A percentile compares a stretch with the other conserved stretches of the same genome.
phyloP scores from a whole-genome alignment of 495 filamentous ascomycete genomes.

The Aspergillus funiculosus region DNA sequence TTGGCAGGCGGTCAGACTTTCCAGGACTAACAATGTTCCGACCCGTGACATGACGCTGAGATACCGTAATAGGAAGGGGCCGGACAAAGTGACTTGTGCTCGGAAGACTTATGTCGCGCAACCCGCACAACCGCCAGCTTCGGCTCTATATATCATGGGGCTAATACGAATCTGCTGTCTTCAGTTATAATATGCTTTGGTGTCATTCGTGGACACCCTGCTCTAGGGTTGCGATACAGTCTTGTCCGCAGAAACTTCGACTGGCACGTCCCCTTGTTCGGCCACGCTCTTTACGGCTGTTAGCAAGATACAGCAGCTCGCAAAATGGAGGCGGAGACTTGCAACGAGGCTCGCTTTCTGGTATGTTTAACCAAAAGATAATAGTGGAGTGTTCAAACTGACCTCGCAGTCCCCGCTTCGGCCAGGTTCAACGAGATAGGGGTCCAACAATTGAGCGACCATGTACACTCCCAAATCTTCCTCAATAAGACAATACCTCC shows the following conservation, averaged over 20 bases:
- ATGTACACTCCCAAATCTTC: conserved; percentile 82
- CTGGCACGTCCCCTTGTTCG: conserved; percentile 16
- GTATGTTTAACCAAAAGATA: conserved; percentile 22
- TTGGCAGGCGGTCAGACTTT: conserved; percentile 24
- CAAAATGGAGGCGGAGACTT: conserved; percentile 21
- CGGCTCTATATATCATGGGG: conserved; percentile 24
- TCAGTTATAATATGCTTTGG: conserved; percentile 22
- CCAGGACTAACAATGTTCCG: conserved; percentile 20
- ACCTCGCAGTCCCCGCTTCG: conserved; percentile 47
- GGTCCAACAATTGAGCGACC: conserved; percentile 82
- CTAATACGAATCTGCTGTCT: not conserved
- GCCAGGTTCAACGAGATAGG: conserved; percentile 85
- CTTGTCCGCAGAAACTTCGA: conserved; percentile 25
- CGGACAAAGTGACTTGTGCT: too few relatives aligned
- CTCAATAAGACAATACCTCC: conserved; percentile 50
- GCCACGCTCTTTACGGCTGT: conserved; percentile 16
- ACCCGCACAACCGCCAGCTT: conserved; percentile 14
- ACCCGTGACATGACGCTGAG: conserved; percentile 22
- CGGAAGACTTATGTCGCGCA: conserved; percentile 8
- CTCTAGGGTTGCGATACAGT: conserved; percentile 33
- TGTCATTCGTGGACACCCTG: conserved; percentile 30
- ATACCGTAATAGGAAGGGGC: conserved; percentile 29
- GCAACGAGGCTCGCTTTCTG: conserved; percentile 28
- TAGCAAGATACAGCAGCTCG: conserved; percentile 20
- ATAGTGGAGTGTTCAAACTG: conserved; percentile 14